Evolutionary conservation across 73 alveolate species (phyloP).

Genomic region (Urostyla sp.): DNA sequence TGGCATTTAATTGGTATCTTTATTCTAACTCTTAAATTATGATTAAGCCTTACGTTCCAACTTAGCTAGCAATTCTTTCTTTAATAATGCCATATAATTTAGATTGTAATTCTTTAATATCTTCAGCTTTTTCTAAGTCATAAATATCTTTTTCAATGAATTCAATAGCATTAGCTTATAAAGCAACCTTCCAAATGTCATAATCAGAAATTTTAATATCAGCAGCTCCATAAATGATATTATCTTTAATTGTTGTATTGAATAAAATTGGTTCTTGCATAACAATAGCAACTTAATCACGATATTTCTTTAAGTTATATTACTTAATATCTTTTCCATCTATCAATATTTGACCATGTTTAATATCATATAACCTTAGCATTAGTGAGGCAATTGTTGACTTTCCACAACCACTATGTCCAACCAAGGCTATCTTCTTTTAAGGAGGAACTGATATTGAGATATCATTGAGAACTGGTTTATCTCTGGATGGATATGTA

Average conservation of each 20-base stretch:
- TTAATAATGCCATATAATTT: conserved; percentile 11
- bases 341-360: conserved; percentile 78
- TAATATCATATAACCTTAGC: conserved; percentile 85
- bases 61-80: background rate
- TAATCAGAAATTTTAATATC: conserved; percentile 26
- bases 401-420: conserved; percentile 92
- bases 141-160: conserved; percentile 65
- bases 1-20: background rate
- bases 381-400: conserved; percentile 81
- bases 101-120: conserved; percentile 10
- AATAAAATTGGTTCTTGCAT: conserved; percentile 92
- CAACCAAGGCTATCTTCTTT: conserved; percentile 87
- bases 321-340: conserved; percentile 81
- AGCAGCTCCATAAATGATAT: conserved; percentile 78
- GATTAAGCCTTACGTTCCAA: background rate
- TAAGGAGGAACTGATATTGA: conserved; percentile 69
- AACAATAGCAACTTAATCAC: conserved; percentile 85
- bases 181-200: conserved; percentile 65
- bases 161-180: conserved; percentile 67
- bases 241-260: conserved; percentile 83
- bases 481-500: conserved; percentile 79
- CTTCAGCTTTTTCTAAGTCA: conserved; percentile 1
- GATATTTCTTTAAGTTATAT: conserved; percentile 64
- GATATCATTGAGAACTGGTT: conserved; percentile 71
- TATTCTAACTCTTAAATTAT: background rate